Conservation (phyloP, 768 basidiomycete genomes). For the Calocera viscosa region DNA sequence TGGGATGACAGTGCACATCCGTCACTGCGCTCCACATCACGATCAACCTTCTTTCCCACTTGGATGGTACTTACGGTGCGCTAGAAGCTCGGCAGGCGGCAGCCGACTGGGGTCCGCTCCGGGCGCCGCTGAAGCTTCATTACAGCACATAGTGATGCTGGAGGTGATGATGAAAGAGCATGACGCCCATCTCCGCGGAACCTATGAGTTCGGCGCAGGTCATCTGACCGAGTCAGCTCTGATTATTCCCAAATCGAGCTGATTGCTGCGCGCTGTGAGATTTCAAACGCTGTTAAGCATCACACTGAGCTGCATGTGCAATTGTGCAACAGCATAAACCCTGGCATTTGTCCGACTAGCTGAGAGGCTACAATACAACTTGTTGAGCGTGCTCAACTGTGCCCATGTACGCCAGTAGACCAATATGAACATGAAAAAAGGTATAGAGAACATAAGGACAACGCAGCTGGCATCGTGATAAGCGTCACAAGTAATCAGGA, state of each 20-base stretch:
- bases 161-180: neutral
- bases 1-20: conserved; percentile 90
- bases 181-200: neutral
- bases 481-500: neutral
- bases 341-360: conserved; percentile 3
- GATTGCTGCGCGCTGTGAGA: neutral
- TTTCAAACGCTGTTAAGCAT: neutral
- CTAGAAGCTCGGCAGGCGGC: conserved; percentile 31
- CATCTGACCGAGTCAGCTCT: neutral
- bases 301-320: neutral
- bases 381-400: neutral
- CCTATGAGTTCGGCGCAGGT: neutral
- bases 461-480: neutral
- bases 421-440: neutral
- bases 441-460: neutral
- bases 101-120: neutral
- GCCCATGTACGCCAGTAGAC: neutral
- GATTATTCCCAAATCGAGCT: neutral
- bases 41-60: neutral
- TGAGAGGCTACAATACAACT: neutral
- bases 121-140: neutral
- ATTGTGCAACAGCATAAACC: neutral
- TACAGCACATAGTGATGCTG: neutral
- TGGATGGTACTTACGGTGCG: conserved; percentile 28
- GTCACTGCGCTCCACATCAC: conserved; percentile 32